phyloP scores from a whole-genome alignment of 257 asterid species.

The Solanum okadae region DNA sequence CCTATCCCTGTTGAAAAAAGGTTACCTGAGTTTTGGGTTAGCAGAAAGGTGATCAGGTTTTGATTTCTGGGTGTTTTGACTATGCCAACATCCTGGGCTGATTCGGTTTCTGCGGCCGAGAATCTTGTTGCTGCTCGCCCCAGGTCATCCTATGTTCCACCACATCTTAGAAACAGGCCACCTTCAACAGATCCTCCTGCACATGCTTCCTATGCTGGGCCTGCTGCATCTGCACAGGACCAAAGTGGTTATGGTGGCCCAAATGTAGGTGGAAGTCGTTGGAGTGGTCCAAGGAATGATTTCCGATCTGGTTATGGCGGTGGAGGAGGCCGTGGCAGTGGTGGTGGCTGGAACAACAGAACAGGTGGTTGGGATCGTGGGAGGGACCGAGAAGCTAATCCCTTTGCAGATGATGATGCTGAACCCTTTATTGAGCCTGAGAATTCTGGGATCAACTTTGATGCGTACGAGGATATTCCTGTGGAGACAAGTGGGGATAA shows the following conservation, averaged over 20 bases:
- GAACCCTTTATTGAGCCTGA: constrained; percentile 26
- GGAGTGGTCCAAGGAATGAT: constrained; percentile 38
- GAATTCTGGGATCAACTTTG: constrained; percentile 36
- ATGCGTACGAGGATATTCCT: constrained; percentile 47
- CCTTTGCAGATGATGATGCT: constrained; percentile 26
- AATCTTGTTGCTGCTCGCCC: constrained; percentile 33
- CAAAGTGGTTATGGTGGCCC: constrained; percentile 29
- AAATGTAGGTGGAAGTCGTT: constrained; percentile 24
- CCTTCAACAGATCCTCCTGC: constrained; percentile 34
- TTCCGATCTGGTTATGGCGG: constrained; percentile 17
- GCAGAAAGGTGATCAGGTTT: constrained; percentile 6
- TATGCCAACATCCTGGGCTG: constrained; percentile 89
- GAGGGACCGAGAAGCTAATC: constrained; percentile 62
- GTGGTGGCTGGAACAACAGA: constrained; percentile 51
- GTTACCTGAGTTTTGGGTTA: constrained; percentile 6
- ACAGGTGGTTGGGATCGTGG: constrained; percentile 57
- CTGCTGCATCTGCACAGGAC: constrained; percentile 27
- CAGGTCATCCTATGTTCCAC: constrained; percentile 64
- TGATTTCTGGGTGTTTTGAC: constrained; percentile 22
- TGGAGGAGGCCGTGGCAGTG: constrained; percentile 15
- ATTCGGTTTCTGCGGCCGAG: constrained; percentile 47
- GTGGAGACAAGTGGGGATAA: constrained; percentile 48
- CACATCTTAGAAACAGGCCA: constrained; percentile 82
- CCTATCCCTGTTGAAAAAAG: constrained; percentile 3
- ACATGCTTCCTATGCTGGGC: constrained; percentile 33